Conservation (phyloP, 1,139 yeast species). For the Arxiozyma slooffiae region DNA sequence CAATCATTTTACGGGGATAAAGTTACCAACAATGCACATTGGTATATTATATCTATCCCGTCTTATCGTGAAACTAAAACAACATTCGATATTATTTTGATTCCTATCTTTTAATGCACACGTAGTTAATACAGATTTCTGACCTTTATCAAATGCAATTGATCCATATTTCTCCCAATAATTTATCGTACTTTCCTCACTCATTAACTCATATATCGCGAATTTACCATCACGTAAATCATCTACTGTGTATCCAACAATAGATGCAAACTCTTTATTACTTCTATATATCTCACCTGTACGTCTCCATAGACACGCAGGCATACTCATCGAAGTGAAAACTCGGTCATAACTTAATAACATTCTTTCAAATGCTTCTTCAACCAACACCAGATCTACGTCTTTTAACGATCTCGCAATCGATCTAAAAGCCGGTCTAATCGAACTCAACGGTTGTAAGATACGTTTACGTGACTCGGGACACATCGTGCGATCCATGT, state of each 20-base stretch:
- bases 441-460: slow-evolving; percentile 72
- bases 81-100: slow-evolving; percentile 70
- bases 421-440: slow-evolving; percentile 90
- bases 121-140: slow-evolving; percentile 87
- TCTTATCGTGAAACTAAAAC: slow-evolving; percentile 88
- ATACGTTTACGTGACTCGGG: slow-evolving; percentile 78
- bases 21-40: slow-evolving; percentile 91
- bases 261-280: slow-evolving; percentile 89
- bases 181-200: slow-evolving; percentile 94
- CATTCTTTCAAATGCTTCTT: slow-evolving; percentile 91
- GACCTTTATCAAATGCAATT: slow-evolving; percentile 91
- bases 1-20: slow-evolving; percentile 55
- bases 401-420: slow-evolving; percentile 86
- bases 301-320: slow-evolving; percentile 95
- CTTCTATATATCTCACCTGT: slow-evolving; percentile 96
- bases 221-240: slow-evolving; percentile 86
- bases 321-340: slow-evolving; percentile 94
- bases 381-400: slow-evolving; percentile 84
- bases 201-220: slow-evolving; percentile 90
- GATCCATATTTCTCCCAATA: slow-evolving; percentile 98
- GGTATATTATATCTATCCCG: slow-evolving; percentile 93
- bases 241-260: slow-evolving; percentile 88
- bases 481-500: slow-evolving; percentile 92
- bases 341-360: slow-evolving; percentile 87
- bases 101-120: slow-evolving; percentile 82